Evolutionary conservation across 1,139 yeast species (phyloP).

Genomic region (Kazachstania sp.): DNA sequence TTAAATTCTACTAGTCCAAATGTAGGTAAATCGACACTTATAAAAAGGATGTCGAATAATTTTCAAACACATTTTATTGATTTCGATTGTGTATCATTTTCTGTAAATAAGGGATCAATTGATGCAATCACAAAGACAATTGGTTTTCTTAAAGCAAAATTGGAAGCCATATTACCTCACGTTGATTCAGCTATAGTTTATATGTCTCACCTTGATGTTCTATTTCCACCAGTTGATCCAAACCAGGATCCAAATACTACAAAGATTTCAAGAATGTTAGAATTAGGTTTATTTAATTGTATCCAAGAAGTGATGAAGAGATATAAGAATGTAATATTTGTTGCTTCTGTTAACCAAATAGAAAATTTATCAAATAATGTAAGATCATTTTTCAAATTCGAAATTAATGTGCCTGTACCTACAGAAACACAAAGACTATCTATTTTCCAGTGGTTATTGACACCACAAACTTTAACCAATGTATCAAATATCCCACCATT

Average conservation of each 20-base stretch:
- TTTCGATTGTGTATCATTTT: conserved; percentile 52
- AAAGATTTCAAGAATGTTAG: conserved; percentile 40
- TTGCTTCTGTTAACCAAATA: conserved; percentile 64
- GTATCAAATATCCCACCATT: neutral
- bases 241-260: conserved; percentile 40
- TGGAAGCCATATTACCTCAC: conserved; percentile 49
- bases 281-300: conserved; percentile 50
- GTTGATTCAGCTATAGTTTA: conserved; percentile 39
- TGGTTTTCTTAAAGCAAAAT: conserved; percentile 66
- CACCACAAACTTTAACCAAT: conserved; percentile 28
- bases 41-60: conserved; percentile 46
- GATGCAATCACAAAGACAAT: conserved; percentile 75
- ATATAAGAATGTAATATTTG: conserved; percentile 41
- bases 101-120: conserved; percentile 44
- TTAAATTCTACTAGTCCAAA: conserved; percentile 65
- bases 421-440: conserved; percentile 60
- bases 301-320: conserved; percentile 45
- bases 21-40: conserved; percentile 67
- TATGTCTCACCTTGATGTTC: conserved; percentile 64
- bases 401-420: conserved; percentile 69
- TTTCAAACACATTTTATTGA: conserved; percentile 64
- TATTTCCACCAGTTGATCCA: conserved; percentile 64
- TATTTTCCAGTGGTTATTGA: conserved; percentile 44
- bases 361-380: conserved; percentile 63
- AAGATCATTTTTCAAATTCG: conserved; percentile 67